Conservation (phyloP, 2,329 filamentous ascomycete species). For the Cladophialophora psammophila region DNA sequence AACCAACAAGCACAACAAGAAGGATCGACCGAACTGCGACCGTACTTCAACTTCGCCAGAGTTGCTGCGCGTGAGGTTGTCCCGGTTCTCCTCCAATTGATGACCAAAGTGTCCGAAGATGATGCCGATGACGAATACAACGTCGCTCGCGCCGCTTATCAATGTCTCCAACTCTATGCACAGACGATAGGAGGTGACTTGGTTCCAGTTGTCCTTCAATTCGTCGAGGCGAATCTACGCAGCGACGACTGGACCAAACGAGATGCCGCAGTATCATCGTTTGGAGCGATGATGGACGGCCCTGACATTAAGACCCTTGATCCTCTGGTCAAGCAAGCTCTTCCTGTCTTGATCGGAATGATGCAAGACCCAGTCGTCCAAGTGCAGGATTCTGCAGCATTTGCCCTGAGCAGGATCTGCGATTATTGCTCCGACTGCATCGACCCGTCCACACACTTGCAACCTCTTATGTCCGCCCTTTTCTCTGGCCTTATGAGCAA, state of each 20-base stretch:
- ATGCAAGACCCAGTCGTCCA: slow-evolving; percentile 86
- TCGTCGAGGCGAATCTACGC: slow-evolving; percentile 90
- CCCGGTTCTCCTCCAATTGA: slow-evolving; percentile 83
- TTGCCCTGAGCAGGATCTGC: slow-evolving; percentile 93
- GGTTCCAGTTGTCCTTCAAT: slow-evolving; percentile 83
- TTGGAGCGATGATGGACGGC: slow-evolving; percentile 98
- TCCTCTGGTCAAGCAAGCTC: slow-evolving; percentile 92
- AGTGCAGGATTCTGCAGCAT: slow-evolving; percentile 95
- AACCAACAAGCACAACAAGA: slow-evolving; percentile 78
- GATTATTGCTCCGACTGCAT: slow-evolving; percentile 92
- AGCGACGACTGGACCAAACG: slow-evolving; percentile 92
- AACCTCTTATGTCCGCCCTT: slow-evolving; percentile 82
- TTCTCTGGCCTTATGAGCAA: slow-evolving; percentile 90
- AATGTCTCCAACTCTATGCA: slow-evolving; percentile 93
- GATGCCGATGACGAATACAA: slow-evolving; percentile 98
- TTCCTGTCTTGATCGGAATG: slow-evolving; percentile 91
- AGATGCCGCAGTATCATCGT: slow-evolving; percentile 95
- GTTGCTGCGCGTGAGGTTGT: slow-evolving; percentile 94
- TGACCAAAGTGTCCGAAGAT: slow-evolving; percentile 98
- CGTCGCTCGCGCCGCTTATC: slow-evolving; percentile 90
- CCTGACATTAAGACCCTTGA: slow-evolving; percentile 91
- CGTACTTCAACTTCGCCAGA: slow-evolving; percentile 94
- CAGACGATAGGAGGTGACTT: slow-evolving; percentile 87
- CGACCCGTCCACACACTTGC: slow-evolving; percentile 81
- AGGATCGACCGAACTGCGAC: slow-evolving; percentile 81